These are phyloP conservation scores for Schizothecium vesticola DNA, from an alignment of 495 filamentous ascomycete species.

Conservation along the genomic window DNA sequence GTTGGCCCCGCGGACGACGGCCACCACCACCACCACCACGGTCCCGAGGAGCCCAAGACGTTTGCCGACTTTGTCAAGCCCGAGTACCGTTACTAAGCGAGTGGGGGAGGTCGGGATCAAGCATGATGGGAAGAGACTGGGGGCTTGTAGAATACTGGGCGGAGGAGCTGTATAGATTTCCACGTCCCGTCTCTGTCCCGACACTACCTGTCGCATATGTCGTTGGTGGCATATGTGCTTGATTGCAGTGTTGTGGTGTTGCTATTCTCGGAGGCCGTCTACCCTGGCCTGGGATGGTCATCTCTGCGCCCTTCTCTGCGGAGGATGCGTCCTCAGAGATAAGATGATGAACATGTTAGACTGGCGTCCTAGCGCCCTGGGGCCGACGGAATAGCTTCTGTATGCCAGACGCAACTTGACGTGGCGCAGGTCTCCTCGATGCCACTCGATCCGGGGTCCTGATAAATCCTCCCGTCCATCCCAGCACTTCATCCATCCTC, in stretches of 20 bases:
- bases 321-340: not conserved
- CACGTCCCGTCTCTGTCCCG: conserved; percentile 1
- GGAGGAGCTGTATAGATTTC: conserved; percentile 18
- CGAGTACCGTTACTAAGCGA: conserved; percentile 66
- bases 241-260: not conserved
- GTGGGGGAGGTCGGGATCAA: not conserved
- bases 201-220: not conserved
- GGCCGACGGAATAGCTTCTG: not conserved
- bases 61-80: conserved; percentile 90
- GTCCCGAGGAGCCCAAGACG: conserved; percentile 78
- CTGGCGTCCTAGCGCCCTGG: not conserved
- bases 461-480: not conserved
- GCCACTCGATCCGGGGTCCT: not conserved
- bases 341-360: not conserved
- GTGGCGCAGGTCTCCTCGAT: not conserved
- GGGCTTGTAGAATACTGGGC: conserved; percentile 16
- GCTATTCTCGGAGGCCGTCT: not conserved
- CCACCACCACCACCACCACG: conserved; percentile 48
- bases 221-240: not conserved
- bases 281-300: not conserved
- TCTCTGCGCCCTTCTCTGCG: not conserved
- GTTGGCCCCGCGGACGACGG: conserved; percentile 71
- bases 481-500: conserved; percentile 34
- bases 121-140: not conserved
- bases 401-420: not conserved